These are phyloP conservation scores for Coemansia sp. DNA, from an alignment of 192 early-diverging fungal species.

Conservation along the genomic window DNA sequence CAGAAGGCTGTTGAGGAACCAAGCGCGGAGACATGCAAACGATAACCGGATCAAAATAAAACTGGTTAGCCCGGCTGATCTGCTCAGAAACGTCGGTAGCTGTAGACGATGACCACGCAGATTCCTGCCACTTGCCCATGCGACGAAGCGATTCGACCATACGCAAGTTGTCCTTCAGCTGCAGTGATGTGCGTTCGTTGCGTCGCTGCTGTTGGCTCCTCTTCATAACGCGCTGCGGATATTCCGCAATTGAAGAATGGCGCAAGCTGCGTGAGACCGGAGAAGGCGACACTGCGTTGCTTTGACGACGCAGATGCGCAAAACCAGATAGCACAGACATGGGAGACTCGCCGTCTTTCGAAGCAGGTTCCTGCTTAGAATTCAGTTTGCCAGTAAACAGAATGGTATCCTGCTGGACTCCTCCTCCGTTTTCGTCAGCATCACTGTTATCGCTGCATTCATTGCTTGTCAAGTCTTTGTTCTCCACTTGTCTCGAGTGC, in stretches of 20 bases:
- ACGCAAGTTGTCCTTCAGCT: conserved; percentile 29
- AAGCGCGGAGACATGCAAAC: conserved; percentile 36
- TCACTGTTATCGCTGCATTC: conserved; percentile 3
- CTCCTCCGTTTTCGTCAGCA: not conserved
- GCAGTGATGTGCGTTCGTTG: conserved; percentile 13
- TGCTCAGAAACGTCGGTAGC: not conserved
- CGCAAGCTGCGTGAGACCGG: conserved; percentile 14
- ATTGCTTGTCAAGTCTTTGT: not conserved
- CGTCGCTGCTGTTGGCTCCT: conserved; percentile 38
- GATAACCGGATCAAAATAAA: conserved; percentile 29
- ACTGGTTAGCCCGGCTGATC: conserved; percentile 23
- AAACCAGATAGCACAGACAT: not conserved
- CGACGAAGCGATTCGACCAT: conserved; percentile 53
- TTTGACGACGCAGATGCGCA: conserved; percentile 12
- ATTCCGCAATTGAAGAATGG: conserved; percentile 17
- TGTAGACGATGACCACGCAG: conserved; percentile 3
- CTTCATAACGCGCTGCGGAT: conserved; percentile 44
- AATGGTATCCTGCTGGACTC: conserved; percentile 38
- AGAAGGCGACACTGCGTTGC: conserved; percentile 9
- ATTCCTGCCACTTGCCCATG: conserved; percentile 46
- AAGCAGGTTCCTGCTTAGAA: not conserved
- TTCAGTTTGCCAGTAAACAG: conserved; percentile 39
- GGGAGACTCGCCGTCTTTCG: not conserved
- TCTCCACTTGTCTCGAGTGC: not conserved
- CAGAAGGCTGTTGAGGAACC: conserved; percentile 27